phyloP scores from a whole-genome alignment of 2,329 filamentous ascomycete species.

The Bipolaris gigantea region DNA sequence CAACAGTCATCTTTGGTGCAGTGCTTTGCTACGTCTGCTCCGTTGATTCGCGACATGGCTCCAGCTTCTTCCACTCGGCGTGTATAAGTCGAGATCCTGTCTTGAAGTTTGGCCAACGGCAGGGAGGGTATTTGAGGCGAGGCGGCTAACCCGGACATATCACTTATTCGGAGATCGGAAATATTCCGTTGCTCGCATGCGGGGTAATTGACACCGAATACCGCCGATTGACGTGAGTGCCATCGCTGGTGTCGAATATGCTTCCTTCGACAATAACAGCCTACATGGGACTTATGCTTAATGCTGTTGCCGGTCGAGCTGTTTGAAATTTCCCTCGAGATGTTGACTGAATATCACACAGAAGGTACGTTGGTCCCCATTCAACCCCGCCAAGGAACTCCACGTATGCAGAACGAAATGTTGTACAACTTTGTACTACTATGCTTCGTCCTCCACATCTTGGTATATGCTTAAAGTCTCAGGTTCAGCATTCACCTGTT shows the following conservation, averaged over 20 bases:
- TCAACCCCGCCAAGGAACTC: background rate
- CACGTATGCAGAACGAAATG: background rate
- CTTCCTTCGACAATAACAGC: background rate
- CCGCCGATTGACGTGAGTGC: background rate
- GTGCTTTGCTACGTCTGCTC: constrained; percentile 41
- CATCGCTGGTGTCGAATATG: too few species aligned
- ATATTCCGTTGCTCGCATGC: constrained; percentile 19
- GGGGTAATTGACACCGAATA: constrained; percentile 5
- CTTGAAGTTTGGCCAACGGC: constrained; percentile 21
- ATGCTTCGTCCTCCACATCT: background rate
- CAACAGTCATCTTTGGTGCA: constrained; percentile 52
- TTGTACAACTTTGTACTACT: background rate
- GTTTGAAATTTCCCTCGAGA: background rate
- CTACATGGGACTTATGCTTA: background rate
- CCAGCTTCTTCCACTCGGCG: background rate
- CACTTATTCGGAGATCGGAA: constrained; percentile 11
- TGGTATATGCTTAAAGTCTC: background rate
- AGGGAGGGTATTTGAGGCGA: constrained; percentile 28
- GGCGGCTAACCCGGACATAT: constrained; percentile 24
- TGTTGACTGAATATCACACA: background rate
- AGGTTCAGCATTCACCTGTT: background rate
- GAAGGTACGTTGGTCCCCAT: background rate
- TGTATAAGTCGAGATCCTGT: constrained; percentile 2
- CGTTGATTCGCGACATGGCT: constrained; percentile 32
- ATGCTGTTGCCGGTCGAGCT: background rate